Conservation (phyloP, 2,329 filamentous ascomycete genomes). For the Tolypocladium tundrense region DNA sequence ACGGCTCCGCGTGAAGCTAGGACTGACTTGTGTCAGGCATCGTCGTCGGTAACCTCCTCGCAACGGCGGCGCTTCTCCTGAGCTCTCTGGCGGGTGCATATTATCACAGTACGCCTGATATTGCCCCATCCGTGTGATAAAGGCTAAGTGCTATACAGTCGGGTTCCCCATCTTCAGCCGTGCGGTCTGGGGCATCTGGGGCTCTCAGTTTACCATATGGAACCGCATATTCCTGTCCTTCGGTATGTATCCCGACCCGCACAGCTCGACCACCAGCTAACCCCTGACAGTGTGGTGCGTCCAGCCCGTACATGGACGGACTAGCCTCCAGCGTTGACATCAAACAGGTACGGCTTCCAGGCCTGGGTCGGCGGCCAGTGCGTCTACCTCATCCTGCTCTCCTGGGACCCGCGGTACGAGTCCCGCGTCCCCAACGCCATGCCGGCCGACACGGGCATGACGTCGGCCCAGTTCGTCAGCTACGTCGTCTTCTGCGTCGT, state of each 20-base stretch:
- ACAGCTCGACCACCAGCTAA: not conserved
- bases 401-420: slow-evolving; percentile 32
- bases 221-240: slow-evolving; percentile 30
- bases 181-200: slow-evolving; percentile 29
- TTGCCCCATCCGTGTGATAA: not conserved
- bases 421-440: slow-evolving; percentile 30
- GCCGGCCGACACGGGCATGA: slow-evolving; percentile 29
- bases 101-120: slow-evolving; percentile 22
- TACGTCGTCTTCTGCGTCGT: slow-evolving; percentile 34
- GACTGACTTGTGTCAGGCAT: slow-evolving; percentile 14
- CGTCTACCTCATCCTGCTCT: slow-evolving; percentile 32
- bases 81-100: slow-evolving; percentile 32
- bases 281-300: slow-evolving; percentile 13
- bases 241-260: slow-evolving; percentile 14
- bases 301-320: too few species aligned
- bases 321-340: not conserved
- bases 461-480: slow-evolving; percentile 30
- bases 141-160: slow-evolving; percentile 10
- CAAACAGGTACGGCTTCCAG: slow-evolving; percentile 29
- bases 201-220: slow-evolving; percentile 30
- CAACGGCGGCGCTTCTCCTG: slow-evolving; percentile 26
- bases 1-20: not conserved
- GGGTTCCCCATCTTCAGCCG: slow-evolving; percentile 28
- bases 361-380: slow-evolving; percentile 37
- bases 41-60: slow-evolving; percentile 27